Evolutionary conservation across 75 land plant species (phyloP).

Genomic region (Cryptomeria japonica): DNA sequence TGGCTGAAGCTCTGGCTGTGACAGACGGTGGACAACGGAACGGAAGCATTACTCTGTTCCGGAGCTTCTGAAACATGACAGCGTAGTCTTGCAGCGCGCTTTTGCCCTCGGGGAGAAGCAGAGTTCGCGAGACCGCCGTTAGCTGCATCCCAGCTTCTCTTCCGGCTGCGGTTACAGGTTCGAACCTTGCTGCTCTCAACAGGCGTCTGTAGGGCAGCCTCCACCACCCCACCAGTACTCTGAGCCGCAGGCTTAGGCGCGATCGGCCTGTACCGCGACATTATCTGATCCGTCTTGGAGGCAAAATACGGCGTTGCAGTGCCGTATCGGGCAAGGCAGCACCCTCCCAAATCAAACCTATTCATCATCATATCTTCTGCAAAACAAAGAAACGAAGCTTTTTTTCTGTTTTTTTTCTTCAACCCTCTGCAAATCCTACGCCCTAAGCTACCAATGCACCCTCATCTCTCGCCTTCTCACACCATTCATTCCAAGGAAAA

Average conservation of each 20-base stretch:
- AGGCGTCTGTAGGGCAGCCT: neutral
- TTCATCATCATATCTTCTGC: neutral
- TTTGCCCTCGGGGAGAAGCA: neutral
- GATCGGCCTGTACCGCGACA: conserved; percentile 90
- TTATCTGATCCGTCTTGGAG: conserved; percentile 76
- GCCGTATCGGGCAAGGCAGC: conserved; percentile 10
- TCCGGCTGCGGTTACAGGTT: neutral
- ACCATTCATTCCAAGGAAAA: neutral
- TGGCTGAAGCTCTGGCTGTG: neutral
- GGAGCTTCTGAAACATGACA: neutral
- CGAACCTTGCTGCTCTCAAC: neutral
- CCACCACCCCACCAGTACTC: neutral
- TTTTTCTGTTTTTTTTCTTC: too few relatives aligned
- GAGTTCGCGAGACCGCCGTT: neutral
- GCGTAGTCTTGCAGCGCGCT: neutral
- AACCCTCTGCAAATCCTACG: neutral
- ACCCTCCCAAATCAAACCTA: conserved; percentile 7
- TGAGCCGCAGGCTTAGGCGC: conserved; percentile 75
- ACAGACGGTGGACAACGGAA: neutral
- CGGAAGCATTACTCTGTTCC: neutral
- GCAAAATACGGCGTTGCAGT: neutral
- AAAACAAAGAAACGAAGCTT: too few relatives aligned
- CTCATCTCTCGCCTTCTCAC: too few relatives aligned
- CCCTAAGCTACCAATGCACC: neutral
- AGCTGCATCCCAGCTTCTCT: neutral